Conservation (phyloP, 441 rosid species). For the Viola pubescens region DNA sequence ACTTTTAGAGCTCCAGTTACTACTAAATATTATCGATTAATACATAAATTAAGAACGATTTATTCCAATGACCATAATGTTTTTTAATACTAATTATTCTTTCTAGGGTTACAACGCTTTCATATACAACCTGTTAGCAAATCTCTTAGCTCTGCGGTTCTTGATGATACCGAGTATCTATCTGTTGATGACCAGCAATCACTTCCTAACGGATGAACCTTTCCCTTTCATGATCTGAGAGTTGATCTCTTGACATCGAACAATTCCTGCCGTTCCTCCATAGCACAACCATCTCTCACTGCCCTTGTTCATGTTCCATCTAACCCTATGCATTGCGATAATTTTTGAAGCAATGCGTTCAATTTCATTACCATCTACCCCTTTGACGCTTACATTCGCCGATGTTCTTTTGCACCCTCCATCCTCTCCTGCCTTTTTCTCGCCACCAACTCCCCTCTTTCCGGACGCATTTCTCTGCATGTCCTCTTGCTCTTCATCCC, state of each 20-base stretch:
- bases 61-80: no score
- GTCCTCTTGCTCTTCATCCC: slow-evolving; percentile 25
- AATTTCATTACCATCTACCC: slow-evolving; percentile 11
- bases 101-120: no score
- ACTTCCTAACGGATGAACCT: no score
- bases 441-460: not conserved
- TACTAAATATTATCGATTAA: no score
- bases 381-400: slow-evolving; percentile 19
- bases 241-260: slow-evolving; percentile 62
- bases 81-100: no score
- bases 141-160: no score
- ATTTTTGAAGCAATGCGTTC: slow-evolving; percentile 50
- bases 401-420: slow-evolving; percentile 18
- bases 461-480: not conserved
- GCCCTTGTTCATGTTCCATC: slow-evolving; percentile 88
- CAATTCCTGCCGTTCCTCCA: slow-evolving; percentile 85
- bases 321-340: slow-evolving; percentile 60
- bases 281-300: slow-evolving; percentile 82
- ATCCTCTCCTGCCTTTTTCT: slow-evolving; percentile 18
- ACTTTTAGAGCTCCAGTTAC: no score
- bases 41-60: no score
- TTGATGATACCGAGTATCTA: no score
- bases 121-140: no score
- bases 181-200: no score
- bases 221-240: no score